phyloP scores from a whole-genome alignment of 192 early-diverging fungal species.

The Rhizophagus clarus region DNA sequence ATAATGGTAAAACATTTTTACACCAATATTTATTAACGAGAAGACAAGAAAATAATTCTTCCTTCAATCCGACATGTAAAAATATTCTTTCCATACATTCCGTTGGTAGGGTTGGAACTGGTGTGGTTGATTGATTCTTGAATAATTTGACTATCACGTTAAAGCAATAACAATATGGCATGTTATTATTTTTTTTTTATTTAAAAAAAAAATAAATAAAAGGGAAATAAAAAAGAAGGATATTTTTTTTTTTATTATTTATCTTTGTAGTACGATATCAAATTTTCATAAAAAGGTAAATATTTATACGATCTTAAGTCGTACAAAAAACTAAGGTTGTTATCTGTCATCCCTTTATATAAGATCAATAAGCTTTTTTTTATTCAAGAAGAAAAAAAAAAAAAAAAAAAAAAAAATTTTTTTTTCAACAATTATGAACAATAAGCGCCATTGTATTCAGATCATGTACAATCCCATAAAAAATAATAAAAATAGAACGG shows the following conservation, averaged over 20 bases:
- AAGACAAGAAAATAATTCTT: background rate
- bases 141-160: background rate
- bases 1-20: constrained; percentile 17
- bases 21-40: constrained; percentile 11
- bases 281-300: background rate
- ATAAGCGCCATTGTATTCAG: background rate
- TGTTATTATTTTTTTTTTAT: background rate
- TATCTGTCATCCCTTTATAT: background rate
- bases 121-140: background rate
- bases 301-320: background rate
- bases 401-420: no score
- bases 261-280: no score
- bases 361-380: no score
- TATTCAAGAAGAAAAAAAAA: no score
- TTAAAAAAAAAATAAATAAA: background rate
- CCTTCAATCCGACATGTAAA: background rate
- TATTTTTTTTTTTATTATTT: background rate
- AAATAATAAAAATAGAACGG: background rate
- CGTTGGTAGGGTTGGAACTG: background rate
- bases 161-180: background rate
- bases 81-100: constrained; percentile 17
- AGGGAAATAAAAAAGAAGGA: background rate
- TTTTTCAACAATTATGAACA: background rate
- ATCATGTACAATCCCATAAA: background rate
- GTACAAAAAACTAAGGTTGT: background rate